phyloP scores from a whole-genome alignment of 768 basidiomycete genomes.

The Leccinellum albellum region DNA sequence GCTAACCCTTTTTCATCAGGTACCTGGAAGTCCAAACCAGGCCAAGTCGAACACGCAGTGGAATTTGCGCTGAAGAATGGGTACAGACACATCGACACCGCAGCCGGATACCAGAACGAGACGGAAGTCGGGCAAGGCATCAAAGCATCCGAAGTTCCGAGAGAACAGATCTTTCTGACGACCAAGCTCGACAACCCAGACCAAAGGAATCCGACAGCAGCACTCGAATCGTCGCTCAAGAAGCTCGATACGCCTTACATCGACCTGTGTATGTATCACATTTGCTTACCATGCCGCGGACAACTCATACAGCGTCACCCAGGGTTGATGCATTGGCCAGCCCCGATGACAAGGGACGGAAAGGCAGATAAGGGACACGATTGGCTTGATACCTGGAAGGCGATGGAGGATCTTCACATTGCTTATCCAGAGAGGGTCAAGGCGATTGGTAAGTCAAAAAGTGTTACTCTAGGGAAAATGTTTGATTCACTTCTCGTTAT shows the following conservation, averaged over 20 bases:
- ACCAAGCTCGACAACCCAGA: conserved; percentile 66
- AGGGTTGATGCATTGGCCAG: conserved; percentile 85
- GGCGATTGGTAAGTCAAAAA: conserved; percentile 56
- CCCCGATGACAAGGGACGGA: conserved; percentile 58
- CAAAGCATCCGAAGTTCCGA: conserved; percentile 64
- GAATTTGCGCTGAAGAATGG: conserved; percentile 68
- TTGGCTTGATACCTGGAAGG: conserved; percentile 78
- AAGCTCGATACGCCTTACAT: conserved; percentile 72
- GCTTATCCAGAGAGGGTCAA: conserved; percentile 67
- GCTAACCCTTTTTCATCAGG: conserved; percentile 35
- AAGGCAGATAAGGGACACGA: conserved; percentile 51
- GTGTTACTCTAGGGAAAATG: background rate
- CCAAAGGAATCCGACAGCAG: conserved; percentile 54
- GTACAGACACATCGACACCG: conserved; percentile 73
- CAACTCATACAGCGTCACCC: background rate
- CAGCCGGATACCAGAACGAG: conserved; percentile 70
- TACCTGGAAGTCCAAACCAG: conserved; percentile 76
- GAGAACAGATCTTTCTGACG: conserved; percentile 76
- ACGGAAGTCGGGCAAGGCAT: conserved; percentile 80
- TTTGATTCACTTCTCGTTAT: conserved; percentile 1
- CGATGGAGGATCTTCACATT: conserved; percentile 66
- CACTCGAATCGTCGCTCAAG: conserved; percentile 66
- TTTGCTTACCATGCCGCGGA: background rate
- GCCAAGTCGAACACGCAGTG: conserved; percentile 71
- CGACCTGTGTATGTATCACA: conserved; percentile 58